phyloP scores from a whole-genome alignment of 352 stramenopile genomes.

The Phytophthora citricola region DNA sequence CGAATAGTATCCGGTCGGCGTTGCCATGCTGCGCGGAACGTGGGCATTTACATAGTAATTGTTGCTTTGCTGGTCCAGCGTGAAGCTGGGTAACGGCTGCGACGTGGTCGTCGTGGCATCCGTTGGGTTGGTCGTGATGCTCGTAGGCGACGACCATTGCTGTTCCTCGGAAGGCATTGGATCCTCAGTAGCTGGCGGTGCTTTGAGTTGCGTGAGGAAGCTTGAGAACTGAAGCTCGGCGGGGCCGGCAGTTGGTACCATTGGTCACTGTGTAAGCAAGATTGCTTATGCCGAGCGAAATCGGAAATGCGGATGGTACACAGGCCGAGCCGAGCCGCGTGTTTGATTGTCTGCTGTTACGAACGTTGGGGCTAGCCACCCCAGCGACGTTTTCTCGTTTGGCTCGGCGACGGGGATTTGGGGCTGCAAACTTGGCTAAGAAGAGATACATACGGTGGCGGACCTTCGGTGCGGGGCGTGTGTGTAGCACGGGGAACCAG shows the following conservation, averaged over 20 bases:
- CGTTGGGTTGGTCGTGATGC: constrained; percentile 28
- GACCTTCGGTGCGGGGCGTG: constrained; percentile 26
- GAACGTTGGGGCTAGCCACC: constrained; percentile 10
- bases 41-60: constrained; percentile 24
- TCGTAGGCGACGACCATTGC: constrained; percentile 45
- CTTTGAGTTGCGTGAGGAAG: constrained; percentile 54
- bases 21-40: constrained; percentile 12
- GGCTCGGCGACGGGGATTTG: constrained; percentile 17
- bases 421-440: constrained; percentile 38
- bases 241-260: constrained; percentile 31
- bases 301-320: constrained; percentile 32
- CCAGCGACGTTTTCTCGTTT: constrained; percentile 17
- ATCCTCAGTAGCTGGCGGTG: constrained; percentile 22
- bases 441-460: constrained; percentile 36
- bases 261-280: constrained; percentile 28
- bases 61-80: constrained; percentile 29
- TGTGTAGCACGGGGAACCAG: constrained; percentile 39
- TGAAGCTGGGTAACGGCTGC: constrained; percentile 36
- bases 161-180: constrained; percentile 28
- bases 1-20: constrained; percentile 36
- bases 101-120: constrained; percentile 24
- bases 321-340: constrained; percentile 19
- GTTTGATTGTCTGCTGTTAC: constrained; percentile 38
- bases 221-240: constrained; percentile 46
- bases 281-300: constrained; percentile 43